Conservation (phyloP, 2,329 filamentous ascomycete genomes). For the Neoscytalidium dimidiatum region DNA sequence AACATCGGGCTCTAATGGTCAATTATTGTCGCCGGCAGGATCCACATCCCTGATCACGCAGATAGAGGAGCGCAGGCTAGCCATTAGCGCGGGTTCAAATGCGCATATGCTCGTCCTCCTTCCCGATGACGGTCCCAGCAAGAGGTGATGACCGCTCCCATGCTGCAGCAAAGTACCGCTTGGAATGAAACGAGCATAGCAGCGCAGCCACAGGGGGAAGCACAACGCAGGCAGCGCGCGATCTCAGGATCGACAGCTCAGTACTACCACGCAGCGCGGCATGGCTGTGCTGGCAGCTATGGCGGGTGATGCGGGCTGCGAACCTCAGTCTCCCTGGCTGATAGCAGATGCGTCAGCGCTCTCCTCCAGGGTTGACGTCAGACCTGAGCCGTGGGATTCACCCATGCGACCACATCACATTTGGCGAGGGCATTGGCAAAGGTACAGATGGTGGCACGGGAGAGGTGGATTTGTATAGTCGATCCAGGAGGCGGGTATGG, state of each 20-base stretch:
- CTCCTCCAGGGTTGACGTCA: neutral
- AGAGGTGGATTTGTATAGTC: neutral
- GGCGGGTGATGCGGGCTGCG: neutral
- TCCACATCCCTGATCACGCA: neutral
- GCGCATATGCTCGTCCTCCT: neutral
- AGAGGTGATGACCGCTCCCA: neutral
- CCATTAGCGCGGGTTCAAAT: neutral
- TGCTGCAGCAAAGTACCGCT: neutral
- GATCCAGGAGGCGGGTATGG: neutral
- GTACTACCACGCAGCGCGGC: neutral
- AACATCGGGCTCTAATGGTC: neutral
- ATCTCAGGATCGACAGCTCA: neutral
- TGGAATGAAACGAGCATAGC: conserved; percentile 13
- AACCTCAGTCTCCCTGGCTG: neutral
- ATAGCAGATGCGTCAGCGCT: neutral
- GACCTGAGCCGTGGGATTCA: neutral
- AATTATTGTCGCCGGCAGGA: neutral
- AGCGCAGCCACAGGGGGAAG: conserved; percentile 2
- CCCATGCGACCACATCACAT: neutral
- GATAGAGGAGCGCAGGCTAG: neutral
- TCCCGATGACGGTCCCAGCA: neutral
- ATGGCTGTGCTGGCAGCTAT: neutral
- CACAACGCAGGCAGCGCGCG: neutral
- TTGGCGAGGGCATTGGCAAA: neutral
- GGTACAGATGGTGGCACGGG: neutral